These are phyloP conservation scores for Nakaseomyces delphensis DNA, from an alignment of 1,139 yeast species.

Conservation along the genomic window DNA sequence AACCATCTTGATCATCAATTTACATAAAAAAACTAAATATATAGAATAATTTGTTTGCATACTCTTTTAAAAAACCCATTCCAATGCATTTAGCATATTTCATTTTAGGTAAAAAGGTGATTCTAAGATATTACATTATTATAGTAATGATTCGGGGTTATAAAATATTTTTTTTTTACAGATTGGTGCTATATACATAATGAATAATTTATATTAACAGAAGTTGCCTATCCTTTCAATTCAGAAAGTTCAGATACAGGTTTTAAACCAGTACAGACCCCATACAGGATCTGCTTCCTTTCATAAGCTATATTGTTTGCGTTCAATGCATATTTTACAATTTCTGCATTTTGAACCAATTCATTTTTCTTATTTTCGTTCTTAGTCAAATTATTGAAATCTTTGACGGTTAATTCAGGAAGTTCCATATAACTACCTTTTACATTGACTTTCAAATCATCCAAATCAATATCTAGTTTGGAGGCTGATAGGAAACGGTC, in stretches of 20 bases:
- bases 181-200: neutral
- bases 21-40: too few species aligned
- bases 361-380: conserved; percentile 15
- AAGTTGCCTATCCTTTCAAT: conserved; percentile 12
- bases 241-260: conserved; percentile 18
- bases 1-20: too few species aligned
- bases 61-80: too few species aligned
- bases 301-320: conserved; percentile 13
- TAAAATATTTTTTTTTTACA: neutral
- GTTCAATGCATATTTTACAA: conserved; percentile 22
- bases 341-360: conserved; percentile 16
- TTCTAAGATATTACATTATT: too few species aligned
- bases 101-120: too few species aligned
- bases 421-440: conserved; percentile 19
- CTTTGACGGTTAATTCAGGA: conserved; percentile 9
- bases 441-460: conserved; percentile 14
- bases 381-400: conserved; percentile 17
- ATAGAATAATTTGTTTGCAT: too few species aligned
- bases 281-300: conserved; percentile 17
- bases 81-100: too few species aligned
- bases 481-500: conserved; percentile 22
- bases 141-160: too few species aligned
- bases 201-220: neutral
- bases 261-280: conserved; percentile 28
- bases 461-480: conserved; percentile 12